Evolutionary conservation across 1,284 basidiomycete genomes (phyloP), one percentile per base, ranked within the genome.

Genomic region (Malassezia pachydermatis): DNA sequence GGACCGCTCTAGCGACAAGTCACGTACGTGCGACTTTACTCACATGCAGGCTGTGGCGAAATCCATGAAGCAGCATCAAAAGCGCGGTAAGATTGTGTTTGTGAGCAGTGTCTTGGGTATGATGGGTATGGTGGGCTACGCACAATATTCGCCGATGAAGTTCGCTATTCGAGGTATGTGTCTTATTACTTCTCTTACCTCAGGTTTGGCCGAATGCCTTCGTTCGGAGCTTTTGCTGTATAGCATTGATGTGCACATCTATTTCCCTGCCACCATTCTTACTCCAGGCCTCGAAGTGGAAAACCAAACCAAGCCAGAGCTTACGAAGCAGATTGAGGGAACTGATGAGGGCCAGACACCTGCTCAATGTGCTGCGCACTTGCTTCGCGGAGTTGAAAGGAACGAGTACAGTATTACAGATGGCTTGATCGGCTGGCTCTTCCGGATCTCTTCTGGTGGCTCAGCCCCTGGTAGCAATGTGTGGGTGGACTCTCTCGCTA

Each of bases 131-230:
- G 76, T 86, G 14, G 90, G 92, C 0, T 96, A 85, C 63, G 77
- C 84, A 3, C 78, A 83, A 2, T 96, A 98, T 70, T 76, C 85
- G 1, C 88, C 90, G 0, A 84, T 82, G 40, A 96, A 95, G 72
- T 83, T 84, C 62, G 92, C 92, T 9, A 73, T 95, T 13, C 77
- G 88, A 74, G 89, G 88, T 86, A 53, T 27, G 60, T 53, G 23
- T 30, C 35, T n/a, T 17, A 10, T 16, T 14, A 20, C 4, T 10
- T 17, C 24, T 41, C 25, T 28, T 17, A 9, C 20, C 13, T 0
- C 34, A 87, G 87, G 84, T 27, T 79, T 95, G 1, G 86, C 87
- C 9, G 90, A 96, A 60, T 78, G 82, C 0, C 76, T 96, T 16
- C 82, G 85, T 13, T 83, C 81, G 37, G 90, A 96, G 67, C 75